phyloP scores from a whole-genome alignment of 2,329 filamentous ascomycete species.

The Diaporthe helianthi region DNA sequence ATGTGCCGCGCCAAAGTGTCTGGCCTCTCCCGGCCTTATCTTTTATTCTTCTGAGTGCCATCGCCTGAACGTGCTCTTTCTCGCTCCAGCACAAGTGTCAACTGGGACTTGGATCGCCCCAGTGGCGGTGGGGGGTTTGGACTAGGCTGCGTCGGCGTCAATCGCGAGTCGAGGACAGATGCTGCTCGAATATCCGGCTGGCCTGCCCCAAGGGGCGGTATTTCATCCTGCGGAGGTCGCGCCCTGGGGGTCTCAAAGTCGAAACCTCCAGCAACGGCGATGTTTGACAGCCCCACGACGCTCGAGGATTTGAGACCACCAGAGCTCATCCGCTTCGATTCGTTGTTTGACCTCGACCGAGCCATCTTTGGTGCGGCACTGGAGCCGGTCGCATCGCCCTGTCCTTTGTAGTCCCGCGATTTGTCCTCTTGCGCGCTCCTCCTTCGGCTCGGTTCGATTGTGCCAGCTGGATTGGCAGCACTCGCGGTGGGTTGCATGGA shows the following conservation, averaged over 20 bases:
- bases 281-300: constrained; percentile 37
- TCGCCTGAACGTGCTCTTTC: constrained; percentile 51
- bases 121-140: constrained; percentile 54
- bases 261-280: constrained; percentile 38
- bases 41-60: constrained; percentile 9
- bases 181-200: constrained; percentile 40
- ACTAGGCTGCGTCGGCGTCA: constrained; percentile 59
- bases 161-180: constrained; percentile 46
- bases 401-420: not conserved
- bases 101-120: constrained; percentile 66
- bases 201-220: constrained; percentile 34
- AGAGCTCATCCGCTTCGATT: constrained; percentile 33
- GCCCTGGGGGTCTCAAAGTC: constrained; percentile 39
- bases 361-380: constrained; percentile 23
- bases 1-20: not conserved
- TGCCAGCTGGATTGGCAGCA: not conserved
- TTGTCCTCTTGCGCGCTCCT: not conserved
- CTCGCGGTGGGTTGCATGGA: not conserved
- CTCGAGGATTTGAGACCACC: constrained; percentile 36
- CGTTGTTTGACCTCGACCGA: constrained; percentile 33
- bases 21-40: not conserved
- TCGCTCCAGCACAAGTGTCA: constrained; percentile 63
- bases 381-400: not conserved
- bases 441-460: not conserved
- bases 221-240: constrained; percentile 24